phyloP scores from a whole-genome alignment of 257 asterid species.

The Prunella vulgaris region DNA sequence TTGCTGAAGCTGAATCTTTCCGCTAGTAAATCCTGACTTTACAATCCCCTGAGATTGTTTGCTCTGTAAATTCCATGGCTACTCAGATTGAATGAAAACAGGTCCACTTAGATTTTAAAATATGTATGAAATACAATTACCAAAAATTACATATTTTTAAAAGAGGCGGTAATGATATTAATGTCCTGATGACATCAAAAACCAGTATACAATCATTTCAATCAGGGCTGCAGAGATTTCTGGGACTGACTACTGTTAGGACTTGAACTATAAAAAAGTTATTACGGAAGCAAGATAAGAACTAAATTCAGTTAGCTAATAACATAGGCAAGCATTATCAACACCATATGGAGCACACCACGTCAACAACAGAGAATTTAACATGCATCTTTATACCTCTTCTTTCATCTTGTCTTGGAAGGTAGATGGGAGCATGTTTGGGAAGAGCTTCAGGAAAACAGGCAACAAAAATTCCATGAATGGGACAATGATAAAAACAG shows the following conservation, averaged over 20 bases:
- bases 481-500: conserved; percentile 81
- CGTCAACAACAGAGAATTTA: neutral
- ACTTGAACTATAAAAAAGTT: conserved; percentile 7
- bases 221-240: neutral
- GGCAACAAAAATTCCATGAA: conserved; percentile 93
- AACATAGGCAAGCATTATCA: neutral
- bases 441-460: conserved; percentile 76
- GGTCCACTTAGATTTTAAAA: neutral
- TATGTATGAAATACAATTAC: neutral
- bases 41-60: neutral
- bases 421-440: conserved; percentile 89
- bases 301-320: neutral
- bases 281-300: conserved; percentile 4
- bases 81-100: neutral
- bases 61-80: neutral
- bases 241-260: neutral
- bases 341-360: neutral
- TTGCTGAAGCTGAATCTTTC: neutral
- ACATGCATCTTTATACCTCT: conserved; percentile 46
- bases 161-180: neutral
- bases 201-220: neutral
- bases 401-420: conserved; percentile 97
- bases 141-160: neutral
- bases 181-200: neutral
- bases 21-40: neutral